These are phyloP conservation scores for Clarkia xantiana DNA, from an alignment of 345 rosid species.

Conservation along the genomic window DNA sequence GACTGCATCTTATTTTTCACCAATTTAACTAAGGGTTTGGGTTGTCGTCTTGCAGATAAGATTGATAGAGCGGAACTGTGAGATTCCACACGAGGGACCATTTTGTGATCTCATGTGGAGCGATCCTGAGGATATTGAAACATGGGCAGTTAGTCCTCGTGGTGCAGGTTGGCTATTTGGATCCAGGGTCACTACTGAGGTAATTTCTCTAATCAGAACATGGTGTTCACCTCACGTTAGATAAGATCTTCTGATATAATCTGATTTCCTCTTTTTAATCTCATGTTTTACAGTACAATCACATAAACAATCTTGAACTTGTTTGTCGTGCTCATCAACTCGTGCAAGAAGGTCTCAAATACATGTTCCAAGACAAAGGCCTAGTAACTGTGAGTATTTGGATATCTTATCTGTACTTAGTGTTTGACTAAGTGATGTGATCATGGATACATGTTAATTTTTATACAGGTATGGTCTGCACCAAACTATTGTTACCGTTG, in stretches of 20 bases:
- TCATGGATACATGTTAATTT: conserved; percentile 11
- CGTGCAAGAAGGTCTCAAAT: conserved; percentile 97
- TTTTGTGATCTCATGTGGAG: conserved; percentile 99
- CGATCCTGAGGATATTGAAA: conserved; percentile 98
- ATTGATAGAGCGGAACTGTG: conserved; percentile 80
- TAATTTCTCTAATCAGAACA: conserved; percentile 10
- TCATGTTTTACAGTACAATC: conserved; percentile 55
- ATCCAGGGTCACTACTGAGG: conserved; percentile 95
- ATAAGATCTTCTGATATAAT: background rate
- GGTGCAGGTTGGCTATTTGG: conserved; percentile 99
- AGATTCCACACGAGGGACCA: conserved; percentile 97
- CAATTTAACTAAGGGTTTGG: conserved; percentile 20
- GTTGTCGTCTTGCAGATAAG: conserved; percentile 78
- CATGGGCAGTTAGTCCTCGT: conserved; percentile 99
- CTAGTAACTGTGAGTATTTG: conserved; percentile 60
- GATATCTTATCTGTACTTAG: background rate
- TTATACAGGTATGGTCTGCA: conserved; percentile 89
- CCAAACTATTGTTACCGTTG: conserved; percentile 97
- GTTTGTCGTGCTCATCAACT: conserved; percentile 98
- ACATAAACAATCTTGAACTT: conserved; percentile 75
- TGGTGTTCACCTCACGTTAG: background rate
- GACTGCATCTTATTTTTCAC: too few species aligned
- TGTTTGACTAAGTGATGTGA: background rate
- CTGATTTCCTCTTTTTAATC: background rate
- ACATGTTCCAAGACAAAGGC: conserved; percentile 99